Evolutionary conservation across 1,139 yeast genomes (phyloP).

Genomic region (Zygotorulaspora mrakii): DNA sequence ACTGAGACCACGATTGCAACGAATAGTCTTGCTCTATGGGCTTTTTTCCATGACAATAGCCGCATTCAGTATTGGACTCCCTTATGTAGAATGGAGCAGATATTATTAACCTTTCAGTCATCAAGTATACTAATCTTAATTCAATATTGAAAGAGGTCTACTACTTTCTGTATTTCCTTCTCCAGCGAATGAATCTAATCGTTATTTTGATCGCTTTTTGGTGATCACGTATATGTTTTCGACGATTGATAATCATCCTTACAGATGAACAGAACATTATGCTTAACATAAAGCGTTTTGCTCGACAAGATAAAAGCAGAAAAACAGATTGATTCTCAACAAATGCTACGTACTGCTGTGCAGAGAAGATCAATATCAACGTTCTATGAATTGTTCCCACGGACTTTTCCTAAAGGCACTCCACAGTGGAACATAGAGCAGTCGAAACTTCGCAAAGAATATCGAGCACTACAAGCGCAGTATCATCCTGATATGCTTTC

Average conservation of each 20-base stretch:
- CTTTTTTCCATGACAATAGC: slow-evolving; percentile 59
- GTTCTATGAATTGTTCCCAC: slow-evolving; percentile 66
- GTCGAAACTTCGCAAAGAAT: slow-evolving; percentile 63
- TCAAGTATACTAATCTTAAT: background rate
- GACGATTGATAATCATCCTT: too few species aligned
- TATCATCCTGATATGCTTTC: slow-evolving; percentile 73
- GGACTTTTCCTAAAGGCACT: slow-evolving; percentile 63
- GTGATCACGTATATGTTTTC: too few species aligned
- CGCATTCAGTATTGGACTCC: slow-evolving; percentile 45
- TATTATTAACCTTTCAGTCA: slow-evolving; percentile 28
- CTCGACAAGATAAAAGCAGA: too few species aligned
- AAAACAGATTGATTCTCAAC: background rate
- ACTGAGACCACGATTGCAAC: slow-evolving; percentile 34
- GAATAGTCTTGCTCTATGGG: slow-evolving; percentile 38
- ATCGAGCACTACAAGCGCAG: slow-evolving; percentile 62
- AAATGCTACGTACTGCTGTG: slow-evolving; percentile 7
- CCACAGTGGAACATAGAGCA: slow-evolving; percentile 62
- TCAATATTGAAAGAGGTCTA: background rate
- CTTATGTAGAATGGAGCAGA: slow-evolving; percentile 39
- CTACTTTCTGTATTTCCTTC: too few species aligned
- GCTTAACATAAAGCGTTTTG: too few species aligned
- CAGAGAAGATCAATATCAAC: slow-evolving; percentile 24
- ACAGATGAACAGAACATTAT: too few species aligned
- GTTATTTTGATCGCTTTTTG: too few species aligned
- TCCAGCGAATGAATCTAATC: too few species aligned